phyloP scores from a whole-genome alignment of 768 basidiomycete genomes.

The Sarcodon sp. region DNA sequence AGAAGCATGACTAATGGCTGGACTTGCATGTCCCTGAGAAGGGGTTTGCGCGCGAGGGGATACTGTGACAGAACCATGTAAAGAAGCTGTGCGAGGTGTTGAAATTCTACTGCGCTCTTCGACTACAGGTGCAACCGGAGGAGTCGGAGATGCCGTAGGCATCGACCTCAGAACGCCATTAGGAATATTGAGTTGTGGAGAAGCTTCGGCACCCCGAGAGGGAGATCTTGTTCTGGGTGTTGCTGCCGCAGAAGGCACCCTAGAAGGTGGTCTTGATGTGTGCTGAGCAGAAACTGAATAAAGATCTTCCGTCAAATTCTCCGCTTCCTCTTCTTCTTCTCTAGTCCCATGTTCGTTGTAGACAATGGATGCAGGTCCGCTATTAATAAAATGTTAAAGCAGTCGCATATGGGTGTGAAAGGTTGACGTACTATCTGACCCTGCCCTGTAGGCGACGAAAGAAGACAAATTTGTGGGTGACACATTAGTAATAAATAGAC shows the following conservation, averaged over 20 bases:
- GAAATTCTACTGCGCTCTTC: background rate
- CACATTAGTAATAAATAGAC: background rate
- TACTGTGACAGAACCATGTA: too few species aligned
- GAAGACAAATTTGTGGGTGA: background rate
- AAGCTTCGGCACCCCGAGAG: conserved; percentile 18
- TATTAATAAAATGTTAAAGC: conserved; percentile 15
- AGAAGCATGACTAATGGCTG: too few species aligned
- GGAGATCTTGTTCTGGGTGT: conserved; percentile 11
- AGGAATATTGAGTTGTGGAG: conserved; percentile 9
- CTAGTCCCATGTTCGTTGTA: conserved; percentile 73
- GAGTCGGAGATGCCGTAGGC: background rate
- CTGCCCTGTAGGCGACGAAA: conserved; percentile 31
- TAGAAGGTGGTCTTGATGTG: conserved; percentile 36
- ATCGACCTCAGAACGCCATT: conserved; percentile 5
- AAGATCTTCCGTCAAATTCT: conserved; percentile 43
- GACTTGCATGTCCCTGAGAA: too few species aligned
- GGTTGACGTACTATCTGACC: conserved; percentile 50
- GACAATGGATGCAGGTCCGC: conserved; percentile 70
- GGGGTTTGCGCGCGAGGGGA: too few species aligned
- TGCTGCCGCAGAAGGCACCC: conserved; percentile 37
- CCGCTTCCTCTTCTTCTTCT: conserved; percentile 62
- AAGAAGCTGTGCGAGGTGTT: background rate
- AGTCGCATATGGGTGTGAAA: background rate
- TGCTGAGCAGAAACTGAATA: conserved; percentile 26
- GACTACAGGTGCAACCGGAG: background rate